Evolutionary conservation across 2,329 filamentous ascomycete genomes (phyloP).

Genomic region (Exserohilum rostratum): DNA sequence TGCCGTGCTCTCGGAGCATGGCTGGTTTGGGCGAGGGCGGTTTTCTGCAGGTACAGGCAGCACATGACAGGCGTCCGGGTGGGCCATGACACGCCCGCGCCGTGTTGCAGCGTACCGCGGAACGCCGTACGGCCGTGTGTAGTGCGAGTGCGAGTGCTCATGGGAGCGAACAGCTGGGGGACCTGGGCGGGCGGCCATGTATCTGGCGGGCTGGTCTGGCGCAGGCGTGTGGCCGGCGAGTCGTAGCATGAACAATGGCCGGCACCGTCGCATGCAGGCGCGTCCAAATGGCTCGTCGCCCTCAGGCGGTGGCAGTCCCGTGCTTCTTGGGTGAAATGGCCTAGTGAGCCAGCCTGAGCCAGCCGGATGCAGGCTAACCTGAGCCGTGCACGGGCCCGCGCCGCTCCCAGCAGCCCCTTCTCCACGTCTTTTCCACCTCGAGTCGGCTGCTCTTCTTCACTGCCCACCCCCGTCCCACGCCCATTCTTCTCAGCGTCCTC

Average conservation of each 20-base stretch:
- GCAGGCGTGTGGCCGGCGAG: too few species aligned
- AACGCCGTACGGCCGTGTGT: background rate
- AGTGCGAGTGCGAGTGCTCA: too few species aligned
- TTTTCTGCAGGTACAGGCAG: slow-evolving; percentile 16
- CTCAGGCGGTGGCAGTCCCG: slow-evolving; percentile 11
- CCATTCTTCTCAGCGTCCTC: slow-evolving; percentile 29
- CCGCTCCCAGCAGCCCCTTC: slow-evolving; percentile 30
- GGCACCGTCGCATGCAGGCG: background rate
- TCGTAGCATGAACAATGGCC: too few species aligned
- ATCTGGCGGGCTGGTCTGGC: background rate
- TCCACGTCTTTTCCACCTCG: slow-evolving; percentile 32
- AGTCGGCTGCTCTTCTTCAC: slow-evolving; percentile 32
- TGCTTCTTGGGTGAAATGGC: slow-evolving; percentile 11
- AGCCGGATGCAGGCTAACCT: slow-evolving; percentile 11
- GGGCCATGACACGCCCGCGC: background rate
- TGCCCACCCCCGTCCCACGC: slow-evolving; percentile 19
- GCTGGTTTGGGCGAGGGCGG: slow-evolving; percentile 13
- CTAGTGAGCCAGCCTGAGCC: background rate
- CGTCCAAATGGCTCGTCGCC: background rate
- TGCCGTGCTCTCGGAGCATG: slow-evolving; percentile 11
- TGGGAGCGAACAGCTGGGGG: background rate
- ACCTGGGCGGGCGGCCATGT: background rate
- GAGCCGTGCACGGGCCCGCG: slow-evolving; percentile 17
- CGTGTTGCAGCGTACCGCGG: background rate
- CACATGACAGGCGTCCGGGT: slow-evolving; percentile 2